phyloP scores from a whole-genome alignment of 2,329 filamentous ascomycete species.

The Colletotrichum melonis region DNA sequence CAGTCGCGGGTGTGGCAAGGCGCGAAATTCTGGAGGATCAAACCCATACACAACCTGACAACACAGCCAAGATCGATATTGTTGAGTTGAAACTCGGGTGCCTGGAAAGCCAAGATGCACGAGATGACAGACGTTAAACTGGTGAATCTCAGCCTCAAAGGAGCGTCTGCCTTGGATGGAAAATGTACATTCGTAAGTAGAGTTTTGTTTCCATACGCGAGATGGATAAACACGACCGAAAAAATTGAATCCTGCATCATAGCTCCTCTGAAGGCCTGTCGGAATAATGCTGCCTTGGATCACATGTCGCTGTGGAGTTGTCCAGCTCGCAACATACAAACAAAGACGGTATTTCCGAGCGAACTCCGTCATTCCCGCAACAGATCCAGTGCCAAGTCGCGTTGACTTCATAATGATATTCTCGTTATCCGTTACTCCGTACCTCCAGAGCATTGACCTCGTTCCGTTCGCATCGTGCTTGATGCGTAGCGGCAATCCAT shows the following conservation, averaged over 20 bases:
- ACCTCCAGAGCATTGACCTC: neutral
- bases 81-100: neutral
- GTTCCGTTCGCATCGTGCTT: no score
- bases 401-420: no score
- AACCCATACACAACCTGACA: neutral
- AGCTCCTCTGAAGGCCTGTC: neutral
- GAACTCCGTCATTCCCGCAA: neutral
- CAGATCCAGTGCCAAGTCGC: neutral
- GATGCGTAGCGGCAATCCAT: no score
- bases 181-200: neutral
- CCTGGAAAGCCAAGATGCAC: neutral
- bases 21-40: neutral
- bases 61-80: neutral
- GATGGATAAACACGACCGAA: neutral
- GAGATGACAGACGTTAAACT: no score
- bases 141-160: neutral
- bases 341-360: neutral
- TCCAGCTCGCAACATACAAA: neutral
- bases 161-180: neutral
- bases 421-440: no score
- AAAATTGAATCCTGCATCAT: neutral
- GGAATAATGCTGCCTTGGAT: neutral
- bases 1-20: neutral
- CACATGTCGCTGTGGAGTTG: neutral
- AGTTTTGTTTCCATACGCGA: neutral